Evolutionary conservation across 2,329 filamentous ascomycete species (phyloP), one percentile per base, ranked within the genome.

Genomic region (Xylaria sp.): DNA sequence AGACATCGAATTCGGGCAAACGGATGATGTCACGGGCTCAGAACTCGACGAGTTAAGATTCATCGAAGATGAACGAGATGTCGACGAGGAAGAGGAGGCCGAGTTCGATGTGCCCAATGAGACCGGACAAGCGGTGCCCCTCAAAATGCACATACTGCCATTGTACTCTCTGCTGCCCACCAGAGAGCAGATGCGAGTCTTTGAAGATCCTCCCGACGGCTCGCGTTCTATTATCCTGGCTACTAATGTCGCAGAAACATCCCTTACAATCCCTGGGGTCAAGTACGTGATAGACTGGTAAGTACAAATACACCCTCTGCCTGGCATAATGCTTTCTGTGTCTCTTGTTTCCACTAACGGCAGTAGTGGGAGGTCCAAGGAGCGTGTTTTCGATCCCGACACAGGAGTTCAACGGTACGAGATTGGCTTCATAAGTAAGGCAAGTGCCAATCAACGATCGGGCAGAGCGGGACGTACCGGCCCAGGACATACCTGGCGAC

Each of bases 161-260:
- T 87, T 99, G 0, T 99, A 97, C 81, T 98, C 96, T 2, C 88
- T 97, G 60, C 84, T 99, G 0, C 93, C 95, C 0, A 97, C 94
- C 2, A 91, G 90, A 72, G 94, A 98, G 75, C 96, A 99, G 80
- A 86, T 97, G 77, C 89, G 89, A 67, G 93, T 99, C 10, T 99
- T 99, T 74, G 91, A 97, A 70, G 85, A 91, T 0, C 88, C 93
- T 0, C 94, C 95, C 0, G 91, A 94, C 63, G 92, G 92, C 18
- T 92, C 92, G 9, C 89, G 96, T 9, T 86, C 96, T 28, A 92
- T 99, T 60, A 91, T 99, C 4, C 82, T 99, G 46, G 94, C 96
- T 0, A 99, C 96, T 50, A 99, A 99, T 79, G 93, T 99, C 52
- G 96, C 96, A 0, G 96, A 99, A 80, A 99, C 96, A 0, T 97